A percentile compares a stretch with the other conserved stretches of the same genome.
Conservation (phyloP, 257 asterid species). For the Leonotis leonurus region DNA sequence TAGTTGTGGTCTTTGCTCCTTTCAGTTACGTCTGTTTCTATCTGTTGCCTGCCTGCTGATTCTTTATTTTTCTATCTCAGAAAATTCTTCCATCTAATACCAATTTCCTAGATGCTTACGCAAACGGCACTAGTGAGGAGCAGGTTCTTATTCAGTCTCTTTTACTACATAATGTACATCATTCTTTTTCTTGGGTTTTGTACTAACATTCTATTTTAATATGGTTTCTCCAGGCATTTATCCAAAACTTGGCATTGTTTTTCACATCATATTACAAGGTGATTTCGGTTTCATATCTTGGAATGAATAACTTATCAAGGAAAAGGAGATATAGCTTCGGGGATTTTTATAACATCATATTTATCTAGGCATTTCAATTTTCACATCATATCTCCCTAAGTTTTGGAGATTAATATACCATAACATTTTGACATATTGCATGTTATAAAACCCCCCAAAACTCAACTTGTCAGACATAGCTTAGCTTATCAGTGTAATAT, state of each 20-base stretch:
- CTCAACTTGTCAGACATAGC: too few species aligned
- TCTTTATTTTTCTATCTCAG: slow-evolving; percentile 30
- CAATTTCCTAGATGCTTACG: slow-evolving; percentile 74
- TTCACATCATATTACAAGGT: slow-evolving; percentile 95
- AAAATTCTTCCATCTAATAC: slow-evolving; percentile 57
- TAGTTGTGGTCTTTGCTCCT: background rate
- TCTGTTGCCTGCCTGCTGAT: slow-evolving; percentile 10
- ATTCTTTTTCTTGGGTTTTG: background rate
- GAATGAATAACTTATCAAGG: background rate
- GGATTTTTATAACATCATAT: too few species aligned
- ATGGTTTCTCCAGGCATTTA: slow-evolving; percentile 59
- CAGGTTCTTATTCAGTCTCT: slow-evolving; percentile 47
- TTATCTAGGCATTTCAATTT: too few species aligned
- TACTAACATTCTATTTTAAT: slow-evolving; percentile 10
- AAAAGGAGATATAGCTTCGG: background rate
- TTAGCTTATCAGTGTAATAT: too few species aligned
- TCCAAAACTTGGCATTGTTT: slow-evolving; percentile 90
- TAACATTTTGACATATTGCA: slow-evolving; percentile 77
- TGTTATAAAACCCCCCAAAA: slow-evolving; percentile 77
- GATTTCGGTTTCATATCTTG: slow-evolving; percentile 1
- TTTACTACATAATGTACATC: background rate
- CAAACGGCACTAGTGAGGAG: slow-evolving; percentile 75
- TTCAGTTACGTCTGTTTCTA: background rate
- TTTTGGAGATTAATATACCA: too few species aligned
- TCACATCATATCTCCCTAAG: too few species aligned